phyloP scores from a whole-genome alignment of 768 basidiomycete genomes.

The Daedaleopsis sinensis region DNA sequence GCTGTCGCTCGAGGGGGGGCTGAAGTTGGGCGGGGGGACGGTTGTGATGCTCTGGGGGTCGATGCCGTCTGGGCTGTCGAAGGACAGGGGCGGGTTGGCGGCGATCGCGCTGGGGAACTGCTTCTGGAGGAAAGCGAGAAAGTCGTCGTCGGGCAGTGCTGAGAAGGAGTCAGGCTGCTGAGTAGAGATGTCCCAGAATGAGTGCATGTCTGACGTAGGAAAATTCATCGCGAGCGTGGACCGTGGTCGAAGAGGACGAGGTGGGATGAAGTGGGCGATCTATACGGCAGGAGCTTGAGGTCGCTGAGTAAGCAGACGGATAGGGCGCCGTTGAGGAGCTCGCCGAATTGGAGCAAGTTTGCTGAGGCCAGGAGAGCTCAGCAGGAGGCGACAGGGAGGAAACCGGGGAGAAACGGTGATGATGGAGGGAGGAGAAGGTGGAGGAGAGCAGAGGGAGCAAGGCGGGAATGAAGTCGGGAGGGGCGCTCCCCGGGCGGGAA shows the following conservation, averaged over 20 bases:
- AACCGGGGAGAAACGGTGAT: slow-evolving; percentile 1
- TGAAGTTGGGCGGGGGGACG: slow-evolving; percentile 52
- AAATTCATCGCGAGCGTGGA: slow-evolving; percentile 47
- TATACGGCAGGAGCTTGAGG: slow-evolving; percentile 18
- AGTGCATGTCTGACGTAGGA: slow-evolving; percentile 40
- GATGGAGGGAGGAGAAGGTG: slow-evolving; percentile 2
- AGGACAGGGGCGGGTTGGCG: slow-evolving; percentile 20
- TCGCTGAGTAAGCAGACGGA: slow-evolving; percentile 16
- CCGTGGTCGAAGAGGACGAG: slow-evolving; percentile 10
- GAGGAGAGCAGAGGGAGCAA: slow-evolving; percentile 1
- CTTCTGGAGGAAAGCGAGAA: slow-evolving; percentile 75
- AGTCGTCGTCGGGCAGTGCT: slow-evolving; percentile 73
- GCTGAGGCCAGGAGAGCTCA: slow-evolving; percentile 8
- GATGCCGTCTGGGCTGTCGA: slow-evolving; percentile 44
- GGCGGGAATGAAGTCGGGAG: slow-evolving; percentile 17
- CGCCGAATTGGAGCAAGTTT: neutral
- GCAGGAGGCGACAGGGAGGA: neutral
- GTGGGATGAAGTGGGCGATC: slow-evolving; percentile 18
- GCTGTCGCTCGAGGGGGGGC: slow-evolving; percentile 68
- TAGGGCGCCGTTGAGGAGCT: slow-evolving; percentile 2
- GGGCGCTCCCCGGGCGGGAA: slow-evolving; percentile 17
- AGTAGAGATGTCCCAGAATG: slow-evolving; percentile 65
- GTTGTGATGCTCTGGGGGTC: slow-evolving; percentile 62
- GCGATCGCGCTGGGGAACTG: slow-evolving; percentile 55
- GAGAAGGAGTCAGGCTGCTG: slow-evolving; percentile 59